Base-by-base conservation (phyloP, 2,329 filamentous ascomycete species). In the Zymoseptoria crescenta region DNA sequence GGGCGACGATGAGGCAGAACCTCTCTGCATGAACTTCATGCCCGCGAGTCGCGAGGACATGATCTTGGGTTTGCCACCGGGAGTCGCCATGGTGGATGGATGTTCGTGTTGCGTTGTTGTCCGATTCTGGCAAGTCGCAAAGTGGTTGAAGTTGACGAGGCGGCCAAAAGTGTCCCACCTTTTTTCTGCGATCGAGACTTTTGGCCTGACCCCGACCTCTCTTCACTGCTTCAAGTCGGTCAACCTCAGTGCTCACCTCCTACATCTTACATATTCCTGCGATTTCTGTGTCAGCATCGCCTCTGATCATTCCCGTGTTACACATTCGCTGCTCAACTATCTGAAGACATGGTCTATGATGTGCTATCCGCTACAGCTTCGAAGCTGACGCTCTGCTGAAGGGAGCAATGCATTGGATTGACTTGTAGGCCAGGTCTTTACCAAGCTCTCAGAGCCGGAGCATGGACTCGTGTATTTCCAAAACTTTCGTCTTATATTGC, bases 41-140 rank as follows among this genome's bases (percentile, higher is more conserved):
- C 89, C 92, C 70, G 95, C 81, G 53, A 96, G 86, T 66, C 91
- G 86, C 60, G 88, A 92, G 63, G 92, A 96, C 85, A 95, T 91
- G 52, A 80, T 81, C 74, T 87, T 88, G 30, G 83, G 83, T 52
- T 83, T 79, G 24, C 59, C 62, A 2, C 35, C 19, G 3, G 54
- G 52, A 28, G 62, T 30, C 27, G 64, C 61, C 63, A 64, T 65
- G 24, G 27, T 64, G n/a, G 20, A 45, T 45, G 41, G n/a, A 55
- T 55, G 53, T 21, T 16, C 19, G 28, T 45, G 27, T 35, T 27
- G 53, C 19, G 30, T 20, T 24, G 16, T 51, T 19, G 41, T 48
- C 2, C n/a, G 19, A 3, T 9, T 20, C 9, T 45, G 2, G 16
- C 4, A 45, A 45, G 24, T 29, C n/a, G 24, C 29, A 52, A 52